Evolutionary conservation across 306 rosid species (phyloP), one percentile per base, ranked within the genome.

Genomic region (Ziziphus jujuba): DNA sequence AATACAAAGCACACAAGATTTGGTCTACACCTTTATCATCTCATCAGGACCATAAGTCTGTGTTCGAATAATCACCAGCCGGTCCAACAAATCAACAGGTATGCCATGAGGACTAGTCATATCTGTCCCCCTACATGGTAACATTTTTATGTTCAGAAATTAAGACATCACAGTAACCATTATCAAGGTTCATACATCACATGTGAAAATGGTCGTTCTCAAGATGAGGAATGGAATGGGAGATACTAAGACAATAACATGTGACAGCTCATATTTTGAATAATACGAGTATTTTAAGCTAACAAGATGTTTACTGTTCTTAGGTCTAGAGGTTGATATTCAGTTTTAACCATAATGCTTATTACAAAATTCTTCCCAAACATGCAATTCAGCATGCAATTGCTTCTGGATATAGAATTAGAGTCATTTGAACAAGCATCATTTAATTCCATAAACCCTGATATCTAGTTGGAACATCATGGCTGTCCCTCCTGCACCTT

Each of bases 71-170:
- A 93, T 93, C 70, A 82, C 95, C 78, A 93, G 73, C 54, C 96
- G 87, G 78, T 93, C 99, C 82, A 93, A 72, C 67, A 93, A 88
- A 84, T 90, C 95, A 8, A 90, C 92, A 19, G 99, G 99, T 80
- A 93, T 88, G 75, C 99, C 99, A 73, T 93, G 99, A 70, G 99
- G 97, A 77, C 99, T 88, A 70, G 79, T 77, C 99, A 90, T 93
- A 79, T 90, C 97, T 40, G 97, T 90, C 23, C 97, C 95, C 80
- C 97, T 90, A 84, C 71, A 73, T 25, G 51, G 44, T 17, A 52
- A 71, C 59, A 69, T 22, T 69, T 60, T 61, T 58, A 75, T 47
- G 71, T 58, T 77, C 25, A 76, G 51, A 66, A 67, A 52, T 69
- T 35, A 35, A 22, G 44, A 25, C 52, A 15, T 23, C 12, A 17